These are phyloP conservation scores for Lasiosphaeriaceae sp. DNA, from an alignment of 495 filamentous ascomycete genomes.

Conservation along the genomic window DNA sequence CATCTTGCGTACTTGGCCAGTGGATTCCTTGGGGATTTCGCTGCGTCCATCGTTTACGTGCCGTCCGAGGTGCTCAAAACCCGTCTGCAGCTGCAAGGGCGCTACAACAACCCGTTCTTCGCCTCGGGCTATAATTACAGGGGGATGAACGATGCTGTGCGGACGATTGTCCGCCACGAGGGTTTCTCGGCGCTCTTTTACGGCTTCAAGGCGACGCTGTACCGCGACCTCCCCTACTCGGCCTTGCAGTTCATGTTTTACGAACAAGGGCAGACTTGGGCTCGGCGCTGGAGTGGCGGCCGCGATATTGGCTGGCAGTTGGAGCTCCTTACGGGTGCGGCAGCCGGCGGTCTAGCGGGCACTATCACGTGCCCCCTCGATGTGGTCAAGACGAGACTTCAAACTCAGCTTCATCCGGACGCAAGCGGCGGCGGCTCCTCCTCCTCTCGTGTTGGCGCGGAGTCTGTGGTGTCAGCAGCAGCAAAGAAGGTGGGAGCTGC, in stretches of 20 bases:
- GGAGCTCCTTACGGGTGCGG: slow-evolving; percentile 85
- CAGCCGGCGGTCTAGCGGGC: slow-evolving; percentile 91
- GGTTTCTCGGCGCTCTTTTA: slow-evolving; percentile 83
- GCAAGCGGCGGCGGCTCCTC: not conserved
- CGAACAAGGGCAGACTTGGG: slow-evolving; percentile 83
- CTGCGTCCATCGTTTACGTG: slow-evolving; percentile 88
- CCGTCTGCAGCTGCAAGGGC: slow-evolving; percentile 87
- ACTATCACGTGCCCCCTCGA: slow-evolving; percentile 93
- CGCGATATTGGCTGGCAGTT: slow-evolving; percentile 77
- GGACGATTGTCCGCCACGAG: slow-evolving; percentile 78
- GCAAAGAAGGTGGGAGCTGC: not conserved
- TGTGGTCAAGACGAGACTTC: slow-evolving; percentile 96
- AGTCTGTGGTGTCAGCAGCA: not conserved
- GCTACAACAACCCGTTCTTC: slow-evolving; percentile 92
- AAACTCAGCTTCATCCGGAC: slow-evolving; percentile 74
- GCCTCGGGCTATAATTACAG: slow-evolving; percentile 92
- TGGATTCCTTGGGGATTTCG: slow-evolving; percentile 87
- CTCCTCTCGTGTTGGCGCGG: not conserved
- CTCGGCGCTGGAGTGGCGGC: slow-evolving; percentile 63
- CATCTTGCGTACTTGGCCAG: slow-evolving; percentile 80
- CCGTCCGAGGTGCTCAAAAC: slow-evolving; percentile 97
- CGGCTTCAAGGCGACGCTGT: slow-evolving; percentile 91
- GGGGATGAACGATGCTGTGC: slow-evolving; percentile 69
- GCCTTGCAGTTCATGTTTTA: slow-evolving; percentile 97
- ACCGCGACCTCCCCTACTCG: slow-evolving; percentile 91